phyloP scores from a whole-genome alignment of 768 basidiomycete genomes.

The Rhizopogon rudus region DNA sequence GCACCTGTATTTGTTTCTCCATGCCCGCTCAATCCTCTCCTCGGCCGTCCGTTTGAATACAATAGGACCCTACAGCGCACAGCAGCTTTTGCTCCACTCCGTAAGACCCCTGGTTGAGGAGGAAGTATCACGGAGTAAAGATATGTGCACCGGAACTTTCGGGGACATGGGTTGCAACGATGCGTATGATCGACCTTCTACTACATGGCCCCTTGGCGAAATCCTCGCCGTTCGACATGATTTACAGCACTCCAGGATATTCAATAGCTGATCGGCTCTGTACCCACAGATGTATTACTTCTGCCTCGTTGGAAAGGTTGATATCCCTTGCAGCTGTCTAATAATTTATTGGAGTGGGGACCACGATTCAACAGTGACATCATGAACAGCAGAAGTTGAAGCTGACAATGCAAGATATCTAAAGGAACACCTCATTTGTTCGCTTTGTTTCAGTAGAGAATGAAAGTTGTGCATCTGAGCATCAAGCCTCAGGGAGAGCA shows the following conservation, averaged over 20 bases:
- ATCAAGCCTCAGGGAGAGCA: background rate
- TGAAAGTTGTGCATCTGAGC: background rate
- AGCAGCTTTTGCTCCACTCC: slow-evolving; percentile 77
- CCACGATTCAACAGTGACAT: background rate
- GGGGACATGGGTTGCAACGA: slow-evolving; percentile 15
- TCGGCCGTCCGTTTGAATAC: slow-evolving; percentile 90
- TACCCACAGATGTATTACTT: background rate
- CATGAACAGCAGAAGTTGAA: background rate
- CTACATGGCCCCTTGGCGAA: slow-evolving; percentile 96
- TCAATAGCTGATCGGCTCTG: slow-evolving; percentile 61
- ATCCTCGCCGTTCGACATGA: slow-evolving; percentile 88
- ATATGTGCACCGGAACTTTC: slow-evolving; percentile 45
- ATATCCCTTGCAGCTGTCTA: no score
- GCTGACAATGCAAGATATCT: no score
- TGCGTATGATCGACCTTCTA: slow-evolving; percentile 60
- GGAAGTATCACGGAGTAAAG: slow-evolving; percentile 40
- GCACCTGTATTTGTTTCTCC: slow-evolving; percentile 89
- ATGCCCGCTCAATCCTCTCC: slow-evolving; percentile 84
- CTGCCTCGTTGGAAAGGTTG: background rate
- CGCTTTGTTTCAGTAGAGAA: background rate
- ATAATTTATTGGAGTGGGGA: background rate
- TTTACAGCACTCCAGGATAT: slow-evolving; percentile 92
- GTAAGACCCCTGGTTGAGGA: slow-evolving; percentile 61
- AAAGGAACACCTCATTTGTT: background rate
- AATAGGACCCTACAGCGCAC: slow-evolving; percentile 89